Percentiles rank a stretch among this genome's conserved stretches.
These are phyloP conservation scores for Postia placenta DNA, from an alignment of 768 basidiomycete species.

Conservation along the genomic window DNA sequence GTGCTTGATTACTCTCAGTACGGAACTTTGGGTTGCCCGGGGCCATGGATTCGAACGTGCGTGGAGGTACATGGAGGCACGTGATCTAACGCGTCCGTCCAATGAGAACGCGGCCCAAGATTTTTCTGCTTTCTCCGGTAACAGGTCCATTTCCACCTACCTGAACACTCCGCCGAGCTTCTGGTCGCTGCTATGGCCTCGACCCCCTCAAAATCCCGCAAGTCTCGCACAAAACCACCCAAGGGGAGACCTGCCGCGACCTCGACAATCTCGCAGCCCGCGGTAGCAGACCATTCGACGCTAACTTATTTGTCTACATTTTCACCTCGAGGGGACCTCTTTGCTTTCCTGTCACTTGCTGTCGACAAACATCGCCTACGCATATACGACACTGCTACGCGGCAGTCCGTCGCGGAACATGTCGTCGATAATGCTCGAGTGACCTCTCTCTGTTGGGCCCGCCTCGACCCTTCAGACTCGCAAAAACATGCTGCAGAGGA, in stretches of 20 bases:
- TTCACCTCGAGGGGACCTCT: conserved; percentile 49
- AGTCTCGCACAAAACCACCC: conserved; percentile 45
- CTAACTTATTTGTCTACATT: conserved; percentile 47
- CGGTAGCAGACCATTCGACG: conserved; percentile 21
- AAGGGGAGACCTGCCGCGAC: conserved; percentile 47
- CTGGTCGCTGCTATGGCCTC: too few species aligned
- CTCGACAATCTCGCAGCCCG: conserved; percentile 50
- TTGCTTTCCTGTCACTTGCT: conserved; percentile 57
- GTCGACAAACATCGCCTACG: conserved; percentile 70
- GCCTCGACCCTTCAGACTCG: conserved; percentile 24
- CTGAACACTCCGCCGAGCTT: too few species aligned
- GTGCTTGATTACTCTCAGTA: too few species aligned
- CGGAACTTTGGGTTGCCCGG: too few species aligned
- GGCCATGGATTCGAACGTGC: too few species aligned
- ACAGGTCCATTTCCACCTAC: too few species aligned
- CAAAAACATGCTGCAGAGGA: conserved; percentile 18
- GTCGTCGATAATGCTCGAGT: conserved; percentile 50
- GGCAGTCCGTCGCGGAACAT: conserved; percentile 51
- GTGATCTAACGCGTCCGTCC: too few species aligned
- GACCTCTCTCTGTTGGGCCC: conserved; percentile 45
- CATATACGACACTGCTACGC: conserved; percentile 53
- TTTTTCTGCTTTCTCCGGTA: too few species aligned
- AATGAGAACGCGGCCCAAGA: too few species aligned
- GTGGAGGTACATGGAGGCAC: too few species aligned
- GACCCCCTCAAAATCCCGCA: conserved; percentile 39